Conservation (phyloP, 2,329 filamentous ascomycete species). For the Verticillium klebahnii region DNA sequence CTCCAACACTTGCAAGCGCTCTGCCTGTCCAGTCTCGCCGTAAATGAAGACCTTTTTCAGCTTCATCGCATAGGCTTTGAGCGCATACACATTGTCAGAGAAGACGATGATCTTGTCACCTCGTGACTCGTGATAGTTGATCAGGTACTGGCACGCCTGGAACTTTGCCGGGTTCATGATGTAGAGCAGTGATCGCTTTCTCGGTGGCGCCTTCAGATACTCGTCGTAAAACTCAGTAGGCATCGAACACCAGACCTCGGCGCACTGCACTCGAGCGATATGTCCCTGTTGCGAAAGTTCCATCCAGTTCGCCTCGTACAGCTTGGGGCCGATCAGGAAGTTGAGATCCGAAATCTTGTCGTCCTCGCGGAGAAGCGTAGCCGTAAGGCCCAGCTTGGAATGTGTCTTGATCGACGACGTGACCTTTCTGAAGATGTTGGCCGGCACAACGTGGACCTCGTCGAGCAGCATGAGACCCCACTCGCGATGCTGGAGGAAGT, state of each 20-base stretch:
- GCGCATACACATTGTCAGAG: slow-evolving; percentile 92
- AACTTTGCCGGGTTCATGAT: slow-evolving; percentile 99
- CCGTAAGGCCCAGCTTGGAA: slow-evolving; percentile 90
- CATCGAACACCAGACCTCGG: slow-evolving; percentile 99
- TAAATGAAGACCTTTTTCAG: slow-evolving; percentile 87
- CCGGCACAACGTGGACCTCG: slow-evolving; percentile 96
- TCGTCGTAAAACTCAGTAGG: slow-evolving; percentile 97
- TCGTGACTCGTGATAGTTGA: slow-evolving; percentile 91
- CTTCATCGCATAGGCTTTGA: slow-evolving; percentile 79
- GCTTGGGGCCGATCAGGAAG: slow-evolving; percentile 93
- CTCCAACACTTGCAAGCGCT: slow-evolving; percentile 81
- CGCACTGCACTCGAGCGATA: slow-evolving; percentile 95
- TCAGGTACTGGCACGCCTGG: slow-evolving; percentile 95
- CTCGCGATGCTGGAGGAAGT: slow-evolving; percentile 81
- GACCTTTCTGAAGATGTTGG: slow-evolving; percentile 92
- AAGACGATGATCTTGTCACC: slow-evolving; percentile 99
- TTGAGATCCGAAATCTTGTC: slow-evolving; percentile 98
- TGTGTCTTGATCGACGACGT: slow-evolving; percentile 92
- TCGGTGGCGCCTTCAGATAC: slow-evolving; percentile 67
- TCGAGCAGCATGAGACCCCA: slow-evolving; percentile 98
- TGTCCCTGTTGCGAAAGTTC: slow-evolving; percentile 95
- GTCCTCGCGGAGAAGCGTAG: slow-evolving; percentile 90
- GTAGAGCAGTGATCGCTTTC: slow-evolving; percentile 58
- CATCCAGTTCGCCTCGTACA: slow-evolving; percentile 99
- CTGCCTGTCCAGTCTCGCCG: slow-evolving; percentile 78